Conservation (phyloP, 148 eudicot genomes). For the Pharnaceum exiguum region DNA sequence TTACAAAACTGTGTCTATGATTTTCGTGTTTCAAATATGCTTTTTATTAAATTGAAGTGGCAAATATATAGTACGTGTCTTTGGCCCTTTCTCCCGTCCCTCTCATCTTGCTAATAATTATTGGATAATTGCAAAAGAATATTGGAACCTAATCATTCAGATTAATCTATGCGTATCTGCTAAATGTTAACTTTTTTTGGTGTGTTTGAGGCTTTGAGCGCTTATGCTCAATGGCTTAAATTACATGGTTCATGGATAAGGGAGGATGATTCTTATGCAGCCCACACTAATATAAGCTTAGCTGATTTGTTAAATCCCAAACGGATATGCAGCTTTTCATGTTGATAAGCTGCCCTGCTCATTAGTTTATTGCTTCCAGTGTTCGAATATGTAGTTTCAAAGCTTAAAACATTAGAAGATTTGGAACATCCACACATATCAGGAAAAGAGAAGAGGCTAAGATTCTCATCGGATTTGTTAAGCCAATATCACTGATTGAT, state of each 20-base stretch:
- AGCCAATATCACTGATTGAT: too few relatives aligned
- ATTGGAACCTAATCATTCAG: too few relatives aligned
- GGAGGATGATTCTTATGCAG: slow-evolving; percentile 6
- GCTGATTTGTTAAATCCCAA: slow-evolving; percentile 5
- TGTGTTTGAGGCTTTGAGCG: neutral
- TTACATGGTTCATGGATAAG: neutral
- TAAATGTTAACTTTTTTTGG: slow-evolving; percentile 1
- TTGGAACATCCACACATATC: too few relatives aligned
- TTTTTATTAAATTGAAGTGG: too few relatives aligned
- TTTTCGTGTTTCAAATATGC: neutral
- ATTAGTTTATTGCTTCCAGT: neutral
- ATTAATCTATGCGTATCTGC: too few relatives aligned
- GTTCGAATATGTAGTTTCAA: neutral
- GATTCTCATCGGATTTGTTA: neutral
- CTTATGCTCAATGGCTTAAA: neutral
- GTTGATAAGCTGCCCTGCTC: neutral
- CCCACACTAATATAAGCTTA: neutral
- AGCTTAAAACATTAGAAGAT: neutral
- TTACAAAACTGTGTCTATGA: neutral
- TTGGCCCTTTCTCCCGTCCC: too few relatives aligned
- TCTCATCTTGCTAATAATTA: too few relatives aligned
- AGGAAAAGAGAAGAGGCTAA: neutral
- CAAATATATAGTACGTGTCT: too few relatives aligned
- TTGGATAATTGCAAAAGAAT: too few relatives aligned
- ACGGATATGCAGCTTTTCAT: neutral